These are phyloP conservation scores for Magnaporthiopsis rhizophila DNA, from an alignment of 2,329 filamentous ascomycete species.

Conservation along the genomic window DNA sequence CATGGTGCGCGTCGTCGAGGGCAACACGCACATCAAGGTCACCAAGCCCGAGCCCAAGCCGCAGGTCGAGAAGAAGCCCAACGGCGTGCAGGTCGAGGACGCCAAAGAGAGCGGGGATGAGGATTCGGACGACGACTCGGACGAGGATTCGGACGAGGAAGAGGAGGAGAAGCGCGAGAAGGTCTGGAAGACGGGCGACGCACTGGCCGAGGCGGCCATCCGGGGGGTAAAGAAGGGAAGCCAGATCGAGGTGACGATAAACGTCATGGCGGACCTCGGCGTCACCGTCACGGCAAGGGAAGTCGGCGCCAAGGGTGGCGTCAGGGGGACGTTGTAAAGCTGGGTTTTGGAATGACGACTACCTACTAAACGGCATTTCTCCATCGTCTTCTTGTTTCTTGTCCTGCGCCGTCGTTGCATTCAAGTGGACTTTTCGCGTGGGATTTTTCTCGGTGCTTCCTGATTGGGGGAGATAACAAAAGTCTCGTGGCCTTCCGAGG, in stretches of 20 bases:
- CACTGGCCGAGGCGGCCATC: slow-evolving; percentile 79
- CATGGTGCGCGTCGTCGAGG: slow-evolving; percentile 81
- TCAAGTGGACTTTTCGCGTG: not conserved
- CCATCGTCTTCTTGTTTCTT: not conserved
- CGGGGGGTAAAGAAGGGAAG: slow-evolving; percentile 76
- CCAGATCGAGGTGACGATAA: slow-evolving; percentile 92
- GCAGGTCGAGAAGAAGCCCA: slow-evolving; percentile 48
- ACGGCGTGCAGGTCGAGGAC: slow-evolving; percentile 50
- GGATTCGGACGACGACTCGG: slow-evolving; percentile 50
- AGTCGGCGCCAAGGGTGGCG: slow-evolving; percentile 78
- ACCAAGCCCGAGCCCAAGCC: slow-evolving; percentile 77
- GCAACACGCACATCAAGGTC: slow-evolving; percentile 83
- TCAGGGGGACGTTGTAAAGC: slow-evolving; percentile 49
- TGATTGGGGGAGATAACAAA: no score
- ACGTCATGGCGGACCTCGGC: slow-evolving; percentile 70
- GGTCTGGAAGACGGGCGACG: slow-evolving; percentile 79
- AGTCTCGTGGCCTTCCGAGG: no score
- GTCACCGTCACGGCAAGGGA: slow-evolving; percentile 77
- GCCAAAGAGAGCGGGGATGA: slow-evolving; percentile 60
- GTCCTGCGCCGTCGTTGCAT: not conserved
- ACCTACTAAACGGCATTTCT: not conserved
- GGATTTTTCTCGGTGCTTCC: not conserved
- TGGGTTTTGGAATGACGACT: not conserved
- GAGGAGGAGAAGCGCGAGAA: slow-evolving; percentile 83
- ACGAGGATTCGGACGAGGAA: slow-evolving; percentile 62